Evolutionary conservation across 352 stramenopile genomes (phyloP).

Genomic region (Phytopythium aichiense): DNA sequence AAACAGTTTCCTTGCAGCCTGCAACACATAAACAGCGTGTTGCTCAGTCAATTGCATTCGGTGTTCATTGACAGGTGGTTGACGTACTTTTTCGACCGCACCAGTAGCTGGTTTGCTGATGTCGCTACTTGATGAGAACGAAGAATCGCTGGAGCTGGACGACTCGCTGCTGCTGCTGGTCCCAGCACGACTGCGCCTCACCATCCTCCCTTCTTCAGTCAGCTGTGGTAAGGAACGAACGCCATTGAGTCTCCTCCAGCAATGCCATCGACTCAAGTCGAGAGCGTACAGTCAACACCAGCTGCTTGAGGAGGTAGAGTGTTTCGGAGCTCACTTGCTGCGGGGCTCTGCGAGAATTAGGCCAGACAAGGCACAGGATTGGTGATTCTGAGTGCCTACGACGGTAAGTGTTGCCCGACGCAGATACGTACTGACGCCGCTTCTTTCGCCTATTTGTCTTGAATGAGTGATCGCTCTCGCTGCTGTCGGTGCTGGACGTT

Average conservation of each 20-base stretch:
- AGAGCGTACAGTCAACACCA: conserved; percentile 50
- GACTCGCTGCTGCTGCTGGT: conserved; percentile 16
- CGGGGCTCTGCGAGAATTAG: not conserved
- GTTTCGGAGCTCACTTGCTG: conserved; percentile 30
- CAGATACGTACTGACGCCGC: not conserved
- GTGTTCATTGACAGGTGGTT: not conserved
- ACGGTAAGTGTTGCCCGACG: too few species aligned
- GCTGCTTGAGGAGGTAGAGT: conserved; percentile 57
- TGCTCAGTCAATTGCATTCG: not conserved
- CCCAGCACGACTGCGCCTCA: conserved; percentile 21
- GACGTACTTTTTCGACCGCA: conserved; percentile 16
- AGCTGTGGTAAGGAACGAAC: conserved; percentile 26
- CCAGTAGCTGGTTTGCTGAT: conserved; percentile 1
- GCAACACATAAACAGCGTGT: not conserved
- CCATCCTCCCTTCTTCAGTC: conserved; percentile 47
- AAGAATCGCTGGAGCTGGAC: conserved; percentile 18
- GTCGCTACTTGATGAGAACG: conserved; percentile 15
- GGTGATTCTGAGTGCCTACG: not conserved
- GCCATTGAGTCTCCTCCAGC: not conserved
- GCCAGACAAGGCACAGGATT: not conserved
- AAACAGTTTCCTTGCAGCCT: conserved; percentile 37
- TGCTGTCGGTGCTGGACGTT: conserved; percentile 5
- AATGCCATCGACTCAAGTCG: not conserved
- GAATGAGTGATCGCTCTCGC: not conserved
- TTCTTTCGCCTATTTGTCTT: conserved; percentile 7